Conservation (phyloP, 1,284 basidiomycete genomes). For the Ustilago loliicola region DNA sequence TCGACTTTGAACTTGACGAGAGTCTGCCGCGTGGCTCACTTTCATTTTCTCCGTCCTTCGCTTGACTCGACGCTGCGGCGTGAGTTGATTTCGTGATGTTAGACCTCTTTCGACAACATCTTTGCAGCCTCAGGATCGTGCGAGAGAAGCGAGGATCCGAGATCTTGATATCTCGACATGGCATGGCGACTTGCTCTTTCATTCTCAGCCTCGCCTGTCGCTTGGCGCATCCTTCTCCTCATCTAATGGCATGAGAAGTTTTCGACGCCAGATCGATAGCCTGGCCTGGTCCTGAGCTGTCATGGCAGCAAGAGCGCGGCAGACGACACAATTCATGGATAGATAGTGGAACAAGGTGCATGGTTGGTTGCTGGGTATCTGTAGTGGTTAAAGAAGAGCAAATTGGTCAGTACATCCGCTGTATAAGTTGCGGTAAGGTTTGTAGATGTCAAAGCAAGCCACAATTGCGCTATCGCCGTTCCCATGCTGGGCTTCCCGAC, state of each 20-base stretch:
- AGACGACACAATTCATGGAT: background rate
- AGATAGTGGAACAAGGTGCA: background rate
- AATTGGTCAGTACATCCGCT: background rate
- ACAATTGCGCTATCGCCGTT: background rate
- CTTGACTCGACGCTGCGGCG: too few relatives aligned
- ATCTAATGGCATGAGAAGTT: too few relatives aligned
- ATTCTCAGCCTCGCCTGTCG: constrained; percentile 3
- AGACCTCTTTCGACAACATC: background rate
- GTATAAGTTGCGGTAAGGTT: background rate
- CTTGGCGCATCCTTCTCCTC: background rate
- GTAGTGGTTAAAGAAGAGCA: too few relatives aligned
- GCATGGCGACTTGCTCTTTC: constrained; percentile 14
- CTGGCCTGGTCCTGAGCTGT: background rate
- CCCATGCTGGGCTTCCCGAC: background rate
- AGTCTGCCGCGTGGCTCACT: background rate
- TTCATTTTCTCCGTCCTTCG: too few relatives aligned
- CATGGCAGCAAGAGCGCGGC: background rate
- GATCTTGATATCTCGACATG: background rate
- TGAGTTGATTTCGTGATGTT: background rate
- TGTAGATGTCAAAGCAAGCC: background rate
- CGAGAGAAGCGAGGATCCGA: background rate
- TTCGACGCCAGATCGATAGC: background rate
- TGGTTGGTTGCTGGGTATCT: background rate
- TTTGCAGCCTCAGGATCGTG: background rate
- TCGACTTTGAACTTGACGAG: constrained; percentile 14